Conservation (phyloP, 129 eudicot species). For the Daucus carota region DNA sequence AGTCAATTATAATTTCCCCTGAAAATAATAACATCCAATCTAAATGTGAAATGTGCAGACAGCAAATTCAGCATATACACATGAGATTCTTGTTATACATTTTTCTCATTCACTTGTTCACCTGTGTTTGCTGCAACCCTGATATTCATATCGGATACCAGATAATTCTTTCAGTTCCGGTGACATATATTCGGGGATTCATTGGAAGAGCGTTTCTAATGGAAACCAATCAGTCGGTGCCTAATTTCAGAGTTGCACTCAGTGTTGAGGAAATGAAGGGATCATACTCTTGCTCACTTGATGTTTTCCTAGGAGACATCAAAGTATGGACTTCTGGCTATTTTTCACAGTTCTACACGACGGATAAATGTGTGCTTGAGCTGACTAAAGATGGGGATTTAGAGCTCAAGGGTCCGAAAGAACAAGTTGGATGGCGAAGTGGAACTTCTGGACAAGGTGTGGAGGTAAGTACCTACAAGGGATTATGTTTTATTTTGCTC, state of each 20-base stretch:
- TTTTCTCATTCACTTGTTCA: constrained; percentile 33
- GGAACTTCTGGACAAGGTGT: constrained; percentile 89
- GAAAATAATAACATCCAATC: background rate
- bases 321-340: constrained; percentile 90
- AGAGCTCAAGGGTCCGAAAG: constrained; percentile 45
- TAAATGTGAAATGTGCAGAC: constrained; percentile 7
- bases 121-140: constrained; percentile 32
- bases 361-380: constrained; percentile 51
- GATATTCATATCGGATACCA: constrained; percentile 52
- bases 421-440: constrained; percentile 66
- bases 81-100: constrained; percentile 47
- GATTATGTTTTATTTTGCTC: background rate
- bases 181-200: constrained; percentile 40
- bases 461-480: constrained; percentile 39
- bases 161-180: constrained; percentile 50
- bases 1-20: background rate
- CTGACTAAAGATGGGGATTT: constrained; percentile 59
- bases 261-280: constrained; percentile 54
- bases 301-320: constrained; percentile 61
- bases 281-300: constrained; percentile 62
- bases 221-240: constrained; percentile 41
- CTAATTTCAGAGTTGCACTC: constrained; percentile 60
- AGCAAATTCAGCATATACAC: constrained; percentile 11
- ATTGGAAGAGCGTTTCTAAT: constrained; percentile 55
- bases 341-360: constrained; percentile 50